Percentiles rank a stretch among this genome's conserved stretches.
phyloP scores from a whole-genome alignment of 257 asterid genomes.

The Coffea canephora region DNA sequence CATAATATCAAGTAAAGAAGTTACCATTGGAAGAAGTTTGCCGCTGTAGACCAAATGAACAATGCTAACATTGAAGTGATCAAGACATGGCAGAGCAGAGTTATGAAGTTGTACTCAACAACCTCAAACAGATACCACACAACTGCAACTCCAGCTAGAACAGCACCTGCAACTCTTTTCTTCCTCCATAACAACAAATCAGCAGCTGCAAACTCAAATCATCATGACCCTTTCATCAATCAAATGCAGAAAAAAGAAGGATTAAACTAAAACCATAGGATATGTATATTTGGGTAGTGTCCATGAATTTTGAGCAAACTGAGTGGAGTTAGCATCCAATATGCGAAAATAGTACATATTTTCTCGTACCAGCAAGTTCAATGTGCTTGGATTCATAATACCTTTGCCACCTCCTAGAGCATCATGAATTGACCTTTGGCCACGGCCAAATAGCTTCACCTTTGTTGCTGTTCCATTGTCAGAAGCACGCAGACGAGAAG shows the following conservation, averaged over 20 bases:
- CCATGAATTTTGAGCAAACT: background rate
- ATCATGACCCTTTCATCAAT: background rate
- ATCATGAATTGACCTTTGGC: conserved; percentile 46
- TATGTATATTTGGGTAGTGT: background rate
- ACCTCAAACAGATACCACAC: conserved; percentile 62
- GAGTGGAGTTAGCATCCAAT: background rate
- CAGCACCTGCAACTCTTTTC: conserved; percentile 40
- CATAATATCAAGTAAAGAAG: too few species aligned
- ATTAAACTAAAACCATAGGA: background rate
- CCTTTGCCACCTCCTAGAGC: conserved; percentile 63
- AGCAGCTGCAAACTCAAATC: conserved; percentile 40
- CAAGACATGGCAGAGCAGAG: conserved; percentile 49
- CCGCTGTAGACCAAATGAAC: conserved; percentile 52
- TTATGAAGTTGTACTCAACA: conserved; percentile 46
- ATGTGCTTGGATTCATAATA: conserved; percentile 13
- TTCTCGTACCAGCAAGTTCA: background rate
- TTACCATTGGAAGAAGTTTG: conserved; percentile 46
- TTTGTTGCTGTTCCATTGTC: conserved; percentile 13
- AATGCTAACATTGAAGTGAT: conserved; percentile 51
- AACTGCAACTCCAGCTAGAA: conserved; percentile 42
- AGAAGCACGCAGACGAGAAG: conserved; percentile 23
- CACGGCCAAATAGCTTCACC: conserved; percentile 37
- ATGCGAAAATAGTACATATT: background rate
- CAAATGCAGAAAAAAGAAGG: background rate
- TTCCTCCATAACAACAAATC: conserved; percentile 60